Percentiles rank a stretch among this genome's conserved stretches.
These are phyloP conservation scores for Macrolepiota fuliginosa DNA, from an alignment of 768 basidiomycete genomes.

Conservation along the genomic window DNA sequence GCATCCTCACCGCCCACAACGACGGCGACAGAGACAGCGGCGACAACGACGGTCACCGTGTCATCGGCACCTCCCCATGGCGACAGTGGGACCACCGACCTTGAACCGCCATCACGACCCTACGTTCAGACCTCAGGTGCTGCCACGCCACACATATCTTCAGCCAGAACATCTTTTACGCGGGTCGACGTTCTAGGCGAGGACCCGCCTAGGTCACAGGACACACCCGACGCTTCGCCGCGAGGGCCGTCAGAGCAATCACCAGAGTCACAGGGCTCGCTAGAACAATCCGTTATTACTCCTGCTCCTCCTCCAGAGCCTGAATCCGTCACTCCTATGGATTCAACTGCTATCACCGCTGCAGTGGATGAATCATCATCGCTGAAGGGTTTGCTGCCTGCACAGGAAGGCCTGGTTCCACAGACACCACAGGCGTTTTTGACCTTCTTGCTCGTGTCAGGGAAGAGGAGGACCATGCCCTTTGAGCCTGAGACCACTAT, in stretches of 20 bases:
- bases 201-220: constrained; percentile 23
- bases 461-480: constrained; percentile 62
- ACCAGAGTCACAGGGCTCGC: neutral
- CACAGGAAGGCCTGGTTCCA: constrained; percentile 34
- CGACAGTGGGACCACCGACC: neutral
- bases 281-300: neutral
- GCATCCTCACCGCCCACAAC: neutral
- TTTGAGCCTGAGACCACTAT: constrained; percentile 77
- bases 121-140: neutral
- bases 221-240: constrained; percentile 5
- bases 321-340: constrained; percentile 14
- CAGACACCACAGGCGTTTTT: constrained; percentile 63
- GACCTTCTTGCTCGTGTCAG: constrained; percentile 73
- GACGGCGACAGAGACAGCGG: neutral
- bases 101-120: constrained; percentile 8
- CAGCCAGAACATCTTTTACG: constrained; percentile 52
- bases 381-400: constrained; percentile 9
- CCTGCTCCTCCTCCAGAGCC: neutral
- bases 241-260: neutral
- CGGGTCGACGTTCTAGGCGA: constrained; percentile 39
- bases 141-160: constrained; percentile 8
- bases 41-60: neutral
- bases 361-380: constrained; percentile 13
- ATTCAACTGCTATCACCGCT: constrained; percentile 20
- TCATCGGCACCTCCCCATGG: neutral